These are phyloP conservation scores for Triticum timopheevii DNA, from an alignment of 176 grass and related monocot species.

Conservation along the genomic window DNA sequence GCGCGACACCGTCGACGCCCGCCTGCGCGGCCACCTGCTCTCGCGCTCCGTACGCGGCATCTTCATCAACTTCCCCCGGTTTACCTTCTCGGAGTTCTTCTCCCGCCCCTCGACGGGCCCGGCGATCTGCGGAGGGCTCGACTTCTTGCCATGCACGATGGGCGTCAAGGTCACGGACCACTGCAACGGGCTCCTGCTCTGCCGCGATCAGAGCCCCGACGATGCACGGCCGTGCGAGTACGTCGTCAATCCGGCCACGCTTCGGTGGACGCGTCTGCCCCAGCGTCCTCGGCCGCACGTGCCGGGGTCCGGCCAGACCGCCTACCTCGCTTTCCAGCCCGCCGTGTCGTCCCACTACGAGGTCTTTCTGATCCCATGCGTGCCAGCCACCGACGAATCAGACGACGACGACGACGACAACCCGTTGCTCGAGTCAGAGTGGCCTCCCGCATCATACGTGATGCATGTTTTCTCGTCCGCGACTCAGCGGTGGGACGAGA, in stretches of 20 bases:
- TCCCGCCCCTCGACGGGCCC: neutral
- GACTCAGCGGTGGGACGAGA: neutral
- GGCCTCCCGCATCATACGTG: neutral
- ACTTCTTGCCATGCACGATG: neutral
- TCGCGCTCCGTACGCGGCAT: neutral
- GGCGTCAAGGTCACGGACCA: neutral
- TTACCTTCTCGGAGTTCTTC: neutral
- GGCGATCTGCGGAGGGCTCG: neutral
- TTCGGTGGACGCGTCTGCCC: neutral
- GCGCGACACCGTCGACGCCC: neutral
- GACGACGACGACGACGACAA: neutral
- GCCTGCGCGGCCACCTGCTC: neutral
- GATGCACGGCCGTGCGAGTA: neutral
- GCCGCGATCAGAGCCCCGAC: neutral
- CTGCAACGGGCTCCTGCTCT: neutral
- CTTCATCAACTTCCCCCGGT: neutral
- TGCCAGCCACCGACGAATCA: neutral
- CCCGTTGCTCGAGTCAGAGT: neutral
- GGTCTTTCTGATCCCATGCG: neutral
- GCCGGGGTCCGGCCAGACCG: neutral
- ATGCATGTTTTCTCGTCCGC: neutral
- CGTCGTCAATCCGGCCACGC: constrained; percentile 4
- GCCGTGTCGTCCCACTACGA: neutral
- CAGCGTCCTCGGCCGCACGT: neutral
- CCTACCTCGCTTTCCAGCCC: neutral